A percentile compares a stretch with the other conserved stretches of the same genome.
Evolutionary conservation across 306 rosid genomes (phyloP).

Genomic region (Corylus heterophylla): DNA sequence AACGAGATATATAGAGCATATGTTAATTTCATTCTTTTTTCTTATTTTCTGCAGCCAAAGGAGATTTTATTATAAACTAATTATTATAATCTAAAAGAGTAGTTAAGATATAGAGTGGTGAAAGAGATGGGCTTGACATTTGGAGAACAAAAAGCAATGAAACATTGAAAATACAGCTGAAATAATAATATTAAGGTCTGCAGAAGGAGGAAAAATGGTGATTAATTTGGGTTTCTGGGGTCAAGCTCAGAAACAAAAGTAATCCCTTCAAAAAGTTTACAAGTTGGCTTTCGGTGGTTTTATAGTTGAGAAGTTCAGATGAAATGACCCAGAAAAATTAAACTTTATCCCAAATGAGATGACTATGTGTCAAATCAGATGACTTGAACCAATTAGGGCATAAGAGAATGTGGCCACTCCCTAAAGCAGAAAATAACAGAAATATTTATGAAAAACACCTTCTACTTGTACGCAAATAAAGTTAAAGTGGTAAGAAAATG

Average conservation of each 20-base stretch:
- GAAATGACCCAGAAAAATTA: conserved; percentile 44
- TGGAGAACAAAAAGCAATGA: neutral
- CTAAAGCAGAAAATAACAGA: conserved; percentile 2
- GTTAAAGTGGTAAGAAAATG: neutral
- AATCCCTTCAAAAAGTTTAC: conserved; percentile 41
- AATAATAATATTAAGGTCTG: neutral
- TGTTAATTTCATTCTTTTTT: conserved; percentile 1
- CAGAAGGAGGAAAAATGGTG: conserved; percentile 22
- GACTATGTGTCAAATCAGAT: conserved; percentile 38
- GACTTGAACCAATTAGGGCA: conserved; percentile 28
- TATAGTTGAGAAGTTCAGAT: conserved; percentile 52
- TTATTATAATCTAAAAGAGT: conserved; percentile 7
- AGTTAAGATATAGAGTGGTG: conserved; percentile 17
- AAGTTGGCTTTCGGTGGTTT: conserved; percentile 52
- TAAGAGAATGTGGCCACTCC: neutral
- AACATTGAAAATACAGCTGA: conserved; percentile 2
- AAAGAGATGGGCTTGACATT: conserved; percentile 33
- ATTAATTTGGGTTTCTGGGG: conserved; percentile 16
- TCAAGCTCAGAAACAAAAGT: conserved; percentile 28
- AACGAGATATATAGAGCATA: conserved; percentile 25
- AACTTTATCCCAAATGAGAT: conserved; percentile 31
- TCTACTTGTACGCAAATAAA: neutral
- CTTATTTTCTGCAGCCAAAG: conserved; percentile 17
- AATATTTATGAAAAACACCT: neutral
- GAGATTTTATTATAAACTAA: conserved; percentile 17